Percentiles rank a stretch among this genome's conserved stretches.
Conservation (phyloP, 768 basidiomycete genomes). For the Clitopilus passeckerianus region DNA sequence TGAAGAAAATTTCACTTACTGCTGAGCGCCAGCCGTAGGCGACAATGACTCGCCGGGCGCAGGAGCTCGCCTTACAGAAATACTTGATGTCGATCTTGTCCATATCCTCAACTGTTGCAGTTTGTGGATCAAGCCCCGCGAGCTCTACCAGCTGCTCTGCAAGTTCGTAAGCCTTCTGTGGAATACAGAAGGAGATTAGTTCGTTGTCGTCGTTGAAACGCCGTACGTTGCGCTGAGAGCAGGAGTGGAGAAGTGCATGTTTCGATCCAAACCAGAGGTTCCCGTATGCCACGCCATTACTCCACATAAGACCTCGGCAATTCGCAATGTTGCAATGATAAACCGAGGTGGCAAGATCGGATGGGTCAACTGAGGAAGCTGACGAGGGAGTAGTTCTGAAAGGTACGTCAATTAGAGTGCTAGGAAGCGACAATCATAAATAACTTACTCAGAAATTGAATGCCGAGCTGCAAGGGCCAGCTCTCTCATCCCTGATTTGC, state of each 20-base stretch:
- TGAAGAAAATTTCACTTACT: background rate
- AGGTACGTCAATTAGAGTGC: background rate
- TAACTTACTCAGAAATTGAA: background rate
- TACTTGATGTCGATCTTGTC: constrained; percentile 1
- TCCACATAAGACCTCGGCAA: background rate
- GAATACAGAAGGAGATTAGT: background rate
- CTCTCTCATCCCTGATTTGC: background rate
- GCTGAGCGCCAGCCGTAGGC: constrained; percentile 10
- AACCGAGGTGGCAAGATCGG: background rate
- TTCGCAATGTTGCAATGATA: background rate
- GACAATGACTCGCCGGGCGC: background rate
- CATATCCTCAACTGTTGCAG: constrained; percentile 6
- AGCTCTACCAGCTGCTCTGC: constrained; percentile 4
- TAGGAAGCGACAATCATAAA: background rate
- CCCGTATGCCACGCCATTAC: background rate
- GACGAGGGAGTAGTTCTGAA: background rate
- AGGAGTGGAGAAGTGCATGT: constrained; percentile 8
- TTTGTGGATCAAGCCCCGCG: constrained; percentile 2
- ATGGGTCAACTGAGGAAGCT: background rate
- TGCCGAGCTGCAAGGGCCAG: no score
- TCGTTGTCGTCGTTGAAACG: no score
- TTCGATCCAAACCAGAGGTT: background rate
- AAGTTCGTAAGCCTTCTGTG: background rate
- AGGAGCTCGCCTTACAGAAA: constrained; percentile 5
- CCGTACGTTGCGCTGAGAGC: constrained; percentile 8